phyloP scores from a whole-genome alignment of 108 stramenopile species.

The Aurantiochytrium sp. region DNA sequence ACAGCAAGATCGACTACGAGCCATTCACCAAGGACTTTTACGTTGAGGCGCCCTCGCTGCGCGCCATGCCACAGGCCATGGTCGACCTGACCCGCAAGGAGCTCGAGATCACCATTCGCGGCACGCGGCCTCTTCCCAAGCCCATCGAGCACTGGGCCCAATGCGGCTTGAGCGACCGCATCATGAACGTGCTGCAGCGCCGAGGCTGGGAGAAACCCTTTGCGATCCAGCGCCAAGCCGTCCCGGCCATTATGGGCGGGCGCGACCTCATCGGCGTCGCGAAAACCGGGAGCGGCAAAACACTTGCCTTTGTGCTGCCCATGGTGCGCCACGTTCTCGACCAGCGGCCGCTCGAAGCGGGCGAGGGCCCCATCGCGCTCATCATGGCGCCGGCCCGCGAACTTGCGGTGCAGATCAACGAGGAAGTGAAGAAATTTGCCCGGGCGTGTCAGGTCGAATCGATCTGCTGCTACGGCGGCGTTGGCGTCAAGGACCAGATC shows the following conservation, averaged over 20 bases:
- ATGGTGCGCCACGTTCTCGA: constrained; percentile 86
- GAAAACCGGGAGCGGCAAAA: constrained; percentile 95
- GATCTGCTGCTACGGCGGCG: constrained; percentile 93
- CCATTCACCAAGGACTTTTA: constrained; percentile 32
- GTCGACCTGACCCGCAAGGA: neutral
- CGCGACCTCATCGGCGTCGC: constrained; percentile 98
- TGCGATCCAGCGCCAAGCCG: constrained; percentile 91
- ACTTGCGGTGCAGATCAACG: constrained; percentile 87
- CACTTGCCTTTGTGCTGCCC: constrained; percentile 88
- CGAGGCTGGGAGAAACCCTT: constrained; percentile 72
- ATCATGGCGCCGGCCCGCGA: constrained; percentile 94
- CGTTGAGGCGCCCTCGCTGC: neutral
- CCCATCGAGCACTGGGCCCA: constrained; percentile 33
- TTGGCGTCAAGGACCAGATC: constrained; percentile 91
- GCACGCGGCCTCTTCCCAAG: neutral
- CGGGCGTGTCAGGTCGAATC: constrained; percentile 23
- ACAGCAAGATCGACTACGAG: constrained; percentile 20
- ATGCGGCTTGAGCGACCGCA: neutral
- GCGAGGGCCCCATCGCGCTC: constrained; percentile 92
- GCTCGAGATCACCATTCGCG: constrained; percentile 30
- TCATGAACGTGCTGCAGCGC: constrained; percentile 44
- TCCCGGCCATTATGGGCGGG: constrained; percentile 96
- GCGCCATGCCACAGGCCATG: neutral
- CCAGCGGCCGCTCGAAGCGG: constrained; percentile 79
- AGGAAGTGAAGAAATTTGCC: constrained; percentile 63